Base-by-base conservation (phyloP, 2,329 filamentous ascomycete genomes). In the Diaporthe vexans region DNA sequence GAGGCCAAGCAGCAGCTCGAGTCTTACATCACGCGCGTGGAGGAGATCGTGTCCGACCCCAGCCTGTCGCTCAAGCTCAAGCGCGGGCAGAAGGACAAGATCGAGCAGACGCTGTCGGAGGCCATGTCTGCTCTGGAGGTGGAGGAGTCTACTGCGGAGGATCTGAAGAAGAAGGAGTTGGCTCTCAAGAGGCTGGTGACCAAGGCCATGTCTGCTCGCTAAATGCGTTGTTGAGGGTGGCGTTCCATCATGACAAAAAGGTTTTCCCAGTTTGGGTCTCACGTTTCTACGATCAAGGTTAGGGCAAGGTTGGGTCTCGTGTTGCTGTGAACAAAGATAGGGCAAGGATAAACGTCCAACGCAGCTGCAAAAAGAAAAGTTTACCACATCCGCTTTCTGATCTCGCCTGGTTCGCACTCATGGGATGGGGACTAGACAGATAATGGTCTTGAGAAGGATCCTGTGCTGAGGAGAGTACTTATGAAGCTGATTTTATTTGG, bases 161-260 rank as follows among this genome's bases (percentile, higher is more conserved):
- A 99, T 84, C 90, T 99, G 81, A 98, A 97, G 94, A 98, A 98
- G 95, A 97, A 98, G 93, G 97, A 99, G 91, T 90, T 99, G 79
- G 95, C 95, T 76, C 91, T 99, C 78, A 99, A 98, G 95, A 91
- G 97, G 83, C 91, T 97, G 80, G 95, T 99, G 81, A 99, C 97
- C 87, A 99, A 98, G 94, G 95, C 94, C 81, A 97, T 97, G 94
- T 92, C 94, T 78, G 95, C 94, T 83, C 93, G 94, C 87, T 97
- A 95, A 92, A 57, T 67, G 65, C 21, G 19, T 67, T 15, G n/a
- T 24, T 48, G 46, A 11, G 21, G 11, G 6, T 51, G 21, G n/a
- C 24, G 54, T n/a, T 15, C 37, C 57, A 69, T 59, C 57, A 54
- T 67, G 46, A 43, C 40, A 65, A 43, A 73, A 65, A 71, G 21